Conservation (phyloP, 2,329 filamentous ascomycete species). For the Esteya vermicola region DNA sequence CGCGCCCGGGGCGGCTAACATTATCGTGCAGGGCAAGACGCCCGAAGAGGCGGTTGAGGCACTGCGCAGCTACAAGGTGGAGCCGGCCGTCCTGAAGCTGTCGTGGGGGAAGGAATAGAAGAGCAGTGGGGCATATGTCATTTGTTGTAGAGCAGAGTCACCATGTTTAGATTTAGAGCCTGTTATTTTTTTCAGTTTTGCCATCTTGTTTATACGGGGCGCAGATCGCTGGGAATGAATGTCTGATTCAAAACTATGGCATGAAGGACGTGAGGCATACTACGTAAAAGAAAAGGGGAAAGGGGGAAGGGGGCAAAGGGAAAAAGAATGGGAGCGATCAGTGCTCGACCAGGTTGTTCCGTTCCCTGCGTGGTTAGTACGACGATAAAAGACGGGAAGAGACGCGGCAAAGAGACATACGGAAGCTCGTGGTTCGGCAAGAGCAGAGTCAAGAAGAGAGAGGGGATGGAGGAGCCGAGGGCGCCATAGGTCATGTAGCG, state of each 20-base stretch:
- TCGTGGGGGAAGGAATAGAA: conserved; percentile 59
- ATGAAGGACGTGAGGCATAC: too few species aligned
- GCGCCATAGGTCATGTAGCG: conserved; percentile 15
- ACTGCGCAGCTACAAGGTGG: conserved; percentile 61
- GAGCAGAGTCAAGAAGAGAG: conserved; percentile 11
- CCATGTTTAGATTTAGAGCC: too few species aligned
- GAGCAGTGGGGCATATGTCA: too few species aligned
- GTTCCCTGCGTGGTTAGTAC: neutral
- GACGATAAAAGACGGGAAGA: neutral
- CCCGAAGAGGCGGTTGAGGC: conserved; percentile 58
- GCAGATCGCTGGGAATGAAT: too few species aligned
- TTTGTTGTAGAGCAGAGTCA: too few species aligned
- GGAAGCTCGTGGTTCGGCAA: conserved; percentile 13
- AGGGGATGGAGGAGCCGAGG: conserved; percentile 11
- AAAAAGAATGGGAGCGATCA: neutral
- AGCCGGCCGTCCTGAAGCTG: conserved; percentile 62
- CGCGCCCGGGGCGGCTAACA: conserved; percentile 51
- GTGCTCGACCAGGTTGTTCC: neutral
- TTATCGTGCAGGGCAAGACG: conserved; percentile 62
- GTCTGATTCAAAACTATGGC: too few species aligned
- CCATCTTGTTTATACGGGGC: too few species aligned
- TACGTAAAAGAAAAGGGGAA: too few species aligned
- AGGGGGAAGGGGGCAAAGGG: too few species aligned
- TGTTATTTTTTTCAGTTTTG: too few species aligned
- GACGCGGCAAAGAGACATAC: neutral